phyloP scores from a whole-genome alignment of 768 basidiomycete genomes.

The Auricularia auricula-judae region DNA sequence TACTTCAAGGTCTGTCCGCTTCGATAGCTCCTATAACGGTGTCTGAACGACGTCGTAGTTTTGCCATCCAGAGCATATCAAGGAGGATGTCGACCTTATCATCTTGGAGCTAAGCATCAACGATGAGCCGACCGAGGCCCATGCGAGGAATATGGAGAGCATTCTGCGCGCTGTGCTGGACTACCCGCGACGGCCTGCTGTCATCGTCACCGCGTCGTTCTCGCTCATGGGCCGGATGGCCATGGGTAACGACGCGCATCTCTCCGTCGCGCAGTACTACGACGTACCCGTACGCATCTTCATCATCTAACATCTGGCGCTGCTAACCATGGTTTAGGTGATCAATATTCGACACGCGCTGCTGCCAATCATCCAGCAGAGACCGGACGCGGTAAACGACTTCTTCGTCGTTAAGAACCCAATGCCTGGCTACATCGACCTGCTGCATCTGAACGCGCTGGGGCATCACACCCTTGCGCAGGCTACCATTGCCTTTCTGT shows the following conservation, averaged over 20 bases:
- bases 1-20: slow-evolving; percentile 4
- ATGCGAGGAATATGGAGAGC: not conserved
- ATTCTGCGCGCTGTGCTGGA: slow-evolving; percentile 1
- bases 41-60: not conserved
- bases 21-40: not conserved
- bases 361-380: not conserved
- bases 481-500: not conserved
- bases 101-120: slow-evolving; percentile 1
- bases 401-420: not conserved
- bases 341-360: not conserved
- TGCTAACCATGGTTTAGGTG: not conserved
- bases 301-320: not conserved
- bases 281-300: not conserved
- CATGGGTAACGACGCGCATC: slow-evolving; percentile 6
- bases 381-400: not conserved
- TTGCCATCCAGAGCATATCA: slow-evolving; percentile 1
- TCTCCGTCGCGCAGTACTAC: slow-evolving; percentile 3
- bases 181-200: not conserved
- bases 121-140: not conserved
- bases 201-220: slow-evolving; percentile 3
- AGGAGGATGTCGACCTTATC: slow-evolving; percentile 1
- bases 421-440: not conserved
- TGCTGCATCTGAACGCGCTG: not conserved
- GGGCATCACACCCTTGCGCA: not conserved
- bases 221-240: slow-evolving; percentile 2